phyloP scores from a whole-genome alignment of 2,329 filamentous ascomycete species.

The Epichloe scottii region DNA sequence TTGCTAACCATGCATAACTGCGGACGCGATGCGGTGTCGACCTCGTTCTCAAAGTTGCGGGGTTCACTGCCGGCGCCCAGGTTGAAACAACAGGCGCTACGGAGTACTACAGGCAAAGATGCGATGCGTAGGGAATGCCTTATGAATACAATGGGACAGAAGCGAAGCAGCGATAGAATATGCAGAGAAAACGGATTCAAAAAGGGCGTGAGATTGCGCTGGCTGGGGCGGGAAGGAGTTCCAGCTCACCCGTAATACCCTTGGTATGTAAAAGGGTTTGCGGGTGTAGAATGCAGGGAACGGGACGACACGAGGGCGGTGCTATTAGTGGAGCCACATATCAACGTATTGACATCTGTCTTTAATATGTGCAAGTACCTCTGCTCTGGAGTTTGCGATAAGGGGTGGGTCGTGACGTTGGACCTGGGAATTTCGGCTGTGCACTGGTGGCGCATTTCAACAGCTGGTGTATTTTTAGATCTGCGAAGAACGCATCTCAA shows the following conservation, averaged over 20 bases:
- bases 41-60: background rate
- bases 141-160: background rate
- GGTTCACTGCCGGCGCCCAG: background rate
- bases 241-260: background rate
- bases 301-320: background rate
- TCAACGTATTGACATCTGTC: background rate
- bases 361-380: background rate
- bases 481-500: no score
- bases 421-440: background rate
- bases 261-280: no score
- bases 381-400: background rate
- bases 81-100: no score
- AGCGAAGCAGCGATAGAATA: background rate
- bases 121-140: background rate
- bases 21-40: background rate
- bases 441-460: background rate
- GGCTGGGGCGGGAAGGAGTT: background rate
- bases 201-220: slow-evolving; percentile 1
- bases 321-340: background rate
- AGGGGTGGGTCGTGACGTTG: background rate
- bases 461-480: background rate
- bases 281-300: background rate
- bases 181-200: background rate
- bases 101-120: no score
- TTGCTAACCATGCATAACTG: slow-evolving; percentile 5